Base-by-base conservation (phyloP, 345 rosid genomes). In the Gossypium bickii region DNA sequence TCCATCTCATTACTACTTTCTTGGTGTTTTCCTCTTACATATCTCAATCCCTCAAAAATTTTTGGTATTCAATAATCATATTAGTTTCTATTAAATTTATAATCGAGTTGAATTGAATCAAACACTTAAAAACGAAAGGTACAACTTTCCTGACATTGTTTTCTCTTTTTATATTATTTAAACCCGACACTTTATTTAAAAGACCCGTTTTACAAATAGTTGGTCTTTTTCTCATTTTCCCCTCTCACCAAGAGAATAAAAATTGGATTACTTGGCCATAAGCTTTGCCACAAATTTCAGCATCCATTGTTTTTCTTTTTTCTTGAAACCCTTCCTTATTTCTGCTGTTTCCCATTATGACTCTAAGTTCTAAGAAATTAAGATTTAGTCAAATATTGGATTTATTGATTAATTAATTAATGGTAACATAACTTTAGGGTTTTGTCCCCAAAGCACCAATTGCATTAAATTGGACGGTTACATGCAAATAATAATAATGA, bases 231-330 rank as follows among this genome's bases (percentile, higher is more conserved):
- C 7, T 34, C 41, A 34, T 34, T 34, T 6, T 6, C 41, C 7
- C 41, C 41, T 34, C 7, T 34, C 41, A 5, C 41, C 41, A 34
- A 59, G 34, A 60, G 43, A 53, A 7, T 56, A 20, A 12, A 56
- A 59, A 25, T 25, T 60, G n/a, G 65, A 20, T 41, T 38, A 52
- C 55, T 58, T 70, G 73, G 47, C 48, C 61, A 29, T 47, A 70
- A 17, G 60, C 25, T 27, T 70, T 9, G 25, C 60, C 72, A 49
- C 72, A 52, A 25, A 48, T 67, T 51, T 69, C 59, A 69, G 45
- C 22, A 24, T 41, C 2, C 16, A 48, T 34, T 34, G 41, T 34
- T 48, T 64, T 43, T 41, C 15, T 17, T 20, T 18, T 44, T 12
- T 43, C 48, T 20, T 7, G 12, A 45, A 27, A 11, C 59, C 44